These are phyloP conservation scores for Rhododendron williamsianum DNA, from an alignment of 148 eudicot genomes.

Conservation along the genomic window DNA sequence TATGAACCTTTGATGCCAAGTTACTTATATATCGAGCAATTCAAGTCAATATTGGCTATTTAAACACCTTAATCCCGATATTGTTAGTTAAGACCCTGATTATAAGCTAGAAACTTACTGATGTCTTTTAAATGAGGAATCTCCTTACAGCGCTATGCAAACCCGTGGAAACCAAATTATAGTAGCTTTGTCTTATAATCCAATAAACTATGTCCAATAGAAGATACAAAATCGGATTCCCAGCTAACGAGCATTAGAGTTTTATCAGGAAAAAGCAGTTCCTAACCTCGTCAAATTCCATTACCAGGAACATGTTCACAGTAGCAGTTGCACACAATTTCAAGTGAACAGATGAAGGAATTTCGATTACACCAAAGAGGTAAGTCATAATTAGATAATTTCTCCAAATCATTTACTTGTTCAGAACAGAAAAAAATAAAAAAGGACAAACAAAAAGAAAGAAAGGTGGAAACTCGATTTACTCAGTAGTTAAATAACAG, in stretches of 20 bases:
- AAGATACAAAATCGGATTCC: background rate
- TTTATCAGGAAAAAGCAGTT: background rate
- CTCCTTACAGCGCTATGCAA: background rate
- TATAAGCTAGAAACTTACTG: background rate
- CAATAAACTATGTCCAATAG: background rate
- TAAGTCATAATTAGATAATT: background rate
- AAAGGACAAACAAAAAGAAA: too few relatives aligned
- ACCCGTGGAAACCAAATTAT: background rate
- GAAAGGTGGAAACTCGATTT: background rate
- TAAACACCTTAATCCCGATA: background rate
- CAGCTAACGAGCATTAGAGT: background rate
- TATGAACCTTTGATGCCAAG: background rate
- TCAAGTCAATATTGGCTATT: background rate
- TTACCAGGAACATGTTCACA: background rate
- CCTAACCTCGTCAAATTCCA: background rate
- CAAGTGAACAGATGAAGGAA: background rate
- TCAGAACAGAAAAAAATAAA: background rate
- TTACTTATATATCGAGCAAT: background rate
- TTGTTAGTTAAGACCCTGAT: background rate
- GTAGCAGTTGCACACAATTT: background rate
- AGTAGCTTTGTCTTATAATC: background rate
- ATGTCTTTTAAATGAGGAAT: background rate
- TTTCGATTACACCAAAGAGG: background rate
- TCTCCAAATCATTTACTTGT: background rate
- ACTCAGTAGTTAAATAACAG: background rate